Conservation (phyloP, 139 green algal species). For the Pycnococcus provasolii region DNA sequence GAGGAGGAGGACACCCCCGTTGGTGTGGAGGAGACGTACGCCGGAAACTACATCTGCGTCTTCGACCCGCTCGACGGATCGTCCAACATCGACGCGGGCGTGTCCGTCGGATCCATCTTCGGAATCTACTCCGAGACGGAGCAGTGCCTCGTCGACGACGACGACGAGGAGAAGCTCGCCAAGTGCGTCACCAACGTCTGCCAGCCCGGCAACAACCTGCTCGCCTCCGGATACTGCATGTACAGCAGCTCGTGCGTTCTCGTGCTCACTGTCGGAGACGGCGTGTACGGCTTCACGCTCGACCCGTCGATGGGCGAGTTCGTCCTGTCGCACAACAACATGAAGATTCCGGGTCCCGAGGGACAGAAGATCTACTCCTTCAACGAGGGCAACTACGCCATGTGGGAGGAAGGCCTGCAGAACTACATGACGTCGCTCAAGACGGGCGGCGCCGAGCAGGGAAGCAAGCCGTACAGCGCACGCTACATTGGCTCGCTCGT, state of each 20-base stretch:
- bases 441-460: neutral
- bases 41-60: conserved; percentile 91
- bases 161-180: conserved; percentile 30
- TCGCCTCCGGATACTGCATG: conserved; percentile 85
- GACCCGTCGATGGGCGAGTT: conserved; percentile 44
- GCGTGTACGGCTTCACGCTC: conserved; percentile 72
- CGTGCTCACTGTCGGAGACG: conserved; percentile 79
- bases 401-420: conserved; percentile 61
- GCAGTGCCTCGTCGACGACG: conserved; percentile 56
- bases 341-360: conserved; percentile 62
- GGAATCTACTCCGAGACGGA: conserved; percentile 70
- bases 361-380: conserved; percentile 82
- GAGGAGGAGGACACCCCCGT: conserved; percentile 97
- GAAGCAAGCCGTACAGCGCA: conserved; percentile 54
- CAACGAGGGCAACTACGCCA: conserved; percentile 95
- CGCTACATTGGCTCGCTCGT: conserved; percentile 62
- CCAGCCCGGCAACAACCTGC: conserved; percentile 79
- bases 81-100: conserved; percentile 93
- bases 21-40: conserved; percentile 84
- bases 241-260: conserved; percentile 82
- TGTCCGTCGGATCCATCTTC: conserved; percentile 92
- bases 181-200: conserved; percentile 85
- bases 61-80: conserved; percentile 97
- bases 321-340: conserved; percentile 41
- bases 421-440: conserved; percentile 23